Conservation (phyloP, 768 basidiomycete genomes). For the Psilocybe sp. region DNA sequence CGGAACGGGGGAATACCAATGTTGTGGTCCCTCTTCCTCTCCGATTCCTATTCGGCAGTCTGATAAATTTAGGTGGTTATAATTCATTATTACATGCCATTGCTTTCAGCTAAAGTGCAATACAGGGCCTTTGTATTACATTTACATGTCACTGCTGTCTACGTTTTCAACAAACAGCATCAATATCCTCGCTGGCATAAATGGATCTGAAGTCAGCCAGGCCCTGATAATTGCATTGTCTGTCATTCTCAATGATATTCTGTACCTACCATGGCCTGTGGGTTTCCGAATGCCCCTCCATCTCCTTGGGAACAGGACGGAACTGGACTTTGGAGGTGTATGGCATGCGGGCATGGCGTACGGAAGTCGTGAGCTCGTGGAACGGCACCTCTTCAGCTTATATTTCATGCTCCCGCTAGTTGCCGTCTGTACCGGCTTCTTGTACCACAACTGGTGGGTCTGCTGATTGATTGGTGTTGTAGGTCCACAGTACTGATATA, state of each 20-base stretch:
- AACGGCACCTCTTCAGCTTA: slow-evolving; percentile 90
- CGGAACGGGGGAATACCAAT: slow-evolving; percentile 89
- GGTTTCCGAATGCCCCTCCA: slow-evolving; percentile 72
- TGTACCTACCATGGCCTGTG: slow-evolving; percentile 90
- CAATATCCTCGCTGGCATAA: slow-evolving; percentile 97
- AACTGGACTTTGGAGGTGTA: slow-evolving; percentile 73
- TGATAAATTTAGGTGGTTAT: slow-evolving; percentile 82
- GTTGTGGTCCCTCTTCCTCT: slow-evolving; percentile 90
- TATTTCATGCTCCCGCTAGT: slow-evolving; percentile 97
- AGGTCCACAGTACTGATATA: neutral
- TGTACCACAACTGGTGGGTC: slow-evolving; percentile 94
- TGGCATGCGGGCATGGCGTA: slow-evolving; percentile 85
- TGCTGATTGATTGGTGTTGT: neutral
- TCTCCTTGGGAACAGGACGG: slow-evolving; percentile 61
- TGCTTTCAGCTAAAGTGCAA: neutral
- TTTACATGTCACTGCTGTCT: slow-evolving; percentile 94
- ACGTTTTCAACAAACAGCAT: slow-evolving; percentile 98
- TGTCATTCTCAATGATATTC: slow-evolving; percentile 85
- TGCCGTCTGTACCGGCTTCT: slow-evolving; percentile 84
- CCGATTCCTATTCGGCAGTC: slow-evolving; percentile 65
- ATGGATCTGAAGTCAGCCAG: slow-evolving; percentile 94
- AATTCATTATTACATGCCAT: neutral
- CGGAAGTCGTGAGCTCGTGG: slow-evolving; percentile 83
- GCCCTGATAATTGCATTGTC: slow-evolving; percentile 90
- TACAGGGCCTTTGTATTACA: slow-evolving; percentile 88